Base-by-base conservation (phyloP, 2,329 filamentous ascomycete species). In the Cladosporium sphaerospermum region DNA sequence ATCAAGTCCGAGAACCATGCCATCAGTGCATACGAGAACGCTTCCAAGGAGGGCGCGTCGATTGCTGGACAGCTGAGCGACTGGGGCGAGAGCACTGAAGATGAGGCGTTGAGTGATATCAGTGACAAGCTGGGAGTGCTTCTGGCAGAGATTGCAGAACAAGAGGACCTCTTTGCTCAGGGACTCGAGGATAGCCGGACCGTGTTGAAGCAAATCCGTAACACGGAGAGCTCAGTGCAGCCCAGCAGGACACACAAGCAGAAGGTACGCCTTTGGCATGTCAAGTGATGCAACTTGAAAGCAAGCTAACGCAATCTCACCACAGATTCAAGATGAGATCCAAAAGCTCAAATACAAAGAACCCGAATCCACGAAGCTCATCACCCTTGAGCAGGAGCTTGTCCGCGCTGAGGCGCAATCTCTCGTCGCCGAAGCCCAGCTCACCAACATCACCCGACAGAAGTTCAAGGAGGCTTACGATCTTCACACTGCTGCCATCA, bases 381-480 rank as follows among this genome's bases (percentile, higher is more conserved):
- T 89, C 34, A 86, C 86, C 18, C 79, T 97, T 51, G 93, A 99
- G 76, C 93, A 99, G 75, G 93, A 97, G 76, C 83, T 99, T 50
- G 91, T 99, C 50, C 81, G 93, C 60, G 91, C 92, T 19, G 93
- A 99, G 77, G 93, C 93, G 3, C 91, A 97, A 76, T 95, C 89
- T 64, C 74, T 99, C 55, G 93, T 99, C 46, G 93, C 93, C 1
- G 93, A 99, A 73, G 93, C 93, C 18, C 93, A 99, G 72, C 78
- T 99, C 69, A 92, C 88, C 66, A 99, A 99, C 70, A 84, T 96
- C 62, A 97, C 93, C 34, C 88, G 93, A 54, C 88, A 93, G 72
- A 97, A 96, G 74, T 79, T 99, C 73, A 96, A 95, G 74, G 89
- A 96, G 72, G 89, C 93, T 19, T 97, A 92, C 67, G 88, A 91